phyloP scores from a whole-genome alignment of 1,139 yeast genomes.

The Meyerozyma guilliermondii region DNA sequence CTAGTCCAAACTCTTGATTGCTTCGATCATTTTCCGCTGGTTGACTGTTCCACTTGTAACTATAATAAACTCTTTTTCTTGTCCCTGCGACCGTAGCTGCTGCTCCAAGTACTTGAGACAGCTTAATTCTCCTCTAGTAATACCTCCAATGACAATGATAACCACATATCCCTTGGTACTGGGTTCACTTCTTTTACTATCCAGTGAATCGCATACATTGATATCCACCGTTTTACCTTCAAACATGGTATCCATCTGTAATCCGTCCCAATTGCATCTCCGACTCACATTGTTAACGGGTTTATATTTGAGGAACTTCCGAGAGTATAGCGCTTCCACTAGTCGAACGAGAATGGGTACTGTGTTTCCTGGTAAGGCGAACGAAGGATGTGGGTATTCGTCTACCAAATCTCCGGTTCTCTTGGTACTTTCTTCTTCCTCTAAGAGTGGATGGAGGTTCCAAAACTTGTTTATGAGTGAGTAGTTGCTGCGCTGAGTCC shows the following conservation, averaged over 20 bases:
- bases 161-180: slow-evolving; percentile 40
- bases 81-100: slow-evolving; percentile 26
- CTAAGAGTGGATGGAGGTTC: slow-evolving; percentile 38
- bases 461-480: slow-evolving; percentile 40
- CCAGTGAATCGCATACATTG: slow-evolving; percentile 28
- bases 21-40: slow-evolving; percentile 22
- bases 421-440: slow-evolving; percentile 13
- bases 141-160: slow-evolving; percentile 61
- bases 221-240: slow-evolving; percentile 33
- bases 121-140: slow-evolving; percentile 73
- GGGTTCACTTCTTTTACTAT: slow-evolving; percentile 11
- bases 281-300: slow-evolving; percentile 35
- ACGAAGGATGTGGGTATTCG: slow-evolving; percentile 42
- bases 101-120: slow-evolving; percentile 55
- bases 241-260: slow-evolving; percentile 35
- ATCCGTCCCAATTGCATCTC: slow-evolving; percentile 43
- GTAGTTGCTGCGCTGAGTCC: slow-evolving; percentile 29
- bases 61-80: slow-evolving; percentile 42
- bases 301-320: slow-evolving; percentile 42
- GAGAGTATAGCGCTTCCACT: slow-evolving; percentile 45
- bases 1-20: not conserved
- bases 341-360: slow-evolving; percentile 47
- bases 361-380: slow-evolving; percentile 47
- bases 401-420: slow-evolving; percentile 11
- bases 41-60: slow-evolving; percentile 56